Conservation (phyloP, 192 early-diverging fungal species). For the Jimgerdemannia lactiflua region DNA sequence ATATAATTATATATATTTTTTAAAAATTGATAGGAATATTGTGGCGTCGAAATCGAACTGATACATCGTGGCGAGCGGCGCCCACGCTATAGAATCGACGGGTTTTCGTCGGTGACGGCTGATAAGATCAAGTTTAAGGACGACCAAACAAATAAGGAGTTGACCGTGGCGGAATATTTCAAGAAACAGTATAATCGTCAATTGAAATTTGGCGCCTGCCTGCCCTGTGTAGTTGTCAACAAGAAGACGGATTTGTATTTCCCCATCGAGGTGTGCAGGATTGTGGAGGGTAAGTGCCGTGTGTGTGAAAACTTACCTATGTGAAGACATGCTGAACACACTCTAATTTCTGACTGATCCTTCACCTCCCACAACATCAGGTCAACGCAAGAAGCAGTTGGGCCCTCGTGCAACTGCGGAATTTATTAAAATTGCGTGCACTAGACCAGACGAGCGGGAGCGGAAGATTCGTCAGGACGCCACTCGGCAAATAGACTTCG, state of each 20-base stretch:
- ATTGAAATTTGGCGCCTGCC: conserved; percentile 23
- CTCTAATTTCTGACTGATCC: too few species aligned
- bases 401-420: conserved; percentile 87
- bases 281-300: conserved; percentile 32
- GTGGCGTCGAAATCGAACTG: background rate
- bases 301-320: background rate
- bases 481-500: conserved; percentile 56
- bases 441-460: conserved; percentile 75
- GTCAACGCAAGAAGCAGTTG: conserved; percentile 81
- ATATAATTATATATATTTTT: too few species aligned
- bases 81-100: background rate
- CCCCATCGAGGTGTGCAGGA: conserved; percentile 90
- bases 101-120: background rate
- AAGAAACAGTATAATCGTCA: background rate
- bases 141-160: background rate
- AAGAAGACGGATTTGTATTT: conserved; percentile 58
- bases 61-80: background rate
- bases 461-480: conserved; percentile 80
- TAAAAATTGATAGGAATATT: background rate
- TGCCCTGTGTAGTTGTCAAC: conserved; percentile 77
- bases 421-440: conserved; percentile 93
- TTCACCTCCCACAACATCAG: conserved; percentile 32
- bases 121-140: background rate
- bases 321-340: background rate
- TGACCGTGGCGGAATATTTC: background rate